Evolutionary conservation across 352 stramenopile genomes (phyloP).

Genomic region (Pythium apleroticum): DNA sequence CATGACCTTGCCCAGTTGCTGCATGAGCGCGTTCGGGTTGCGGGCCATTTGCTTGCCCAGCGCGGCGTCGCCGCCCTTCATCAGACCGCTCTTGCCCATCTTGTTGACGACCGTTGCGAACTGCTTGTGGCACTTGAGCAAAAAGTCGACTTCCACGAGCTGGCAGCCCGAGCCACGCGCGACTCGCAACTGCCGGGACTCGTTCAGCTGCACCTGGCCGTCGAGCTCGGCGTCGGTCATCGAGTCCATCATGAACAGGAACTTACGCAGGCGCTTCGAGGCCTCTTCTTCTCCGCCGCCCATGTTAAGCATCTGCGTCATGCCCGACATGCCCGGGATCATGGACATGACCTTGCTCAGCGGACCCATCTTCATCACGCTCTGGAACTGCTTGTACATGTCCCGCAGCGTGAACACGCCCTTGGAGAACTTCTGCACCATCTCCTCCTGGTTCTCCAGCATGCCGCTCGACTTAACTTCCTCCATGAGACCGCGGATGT

Average conservation of each 20-base stretch:
- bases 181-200: constrained; percentile 83
- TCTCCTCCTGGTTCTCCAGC: constrained; percentile 94
- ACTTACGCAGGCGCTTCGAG: constrained; percentile 93
- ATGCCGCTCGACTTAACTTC: constrained; percentile 92
- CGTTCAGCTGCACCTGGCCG: constrained; percentile 69
- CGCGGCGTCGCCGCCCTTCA: constrained; percentile 86
- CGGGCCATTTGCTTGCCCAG: constrained; percentile 94
- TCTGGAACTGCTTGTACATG: constrained; percentile 99
- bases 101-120: constrained; percentile 94
- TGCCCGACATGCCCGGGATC: constrained; percentile 94
- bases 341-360: constrained; percentile 98
- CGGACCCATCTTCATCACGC: constrained; percentile 97
- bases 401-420: constrained; percentile 97
- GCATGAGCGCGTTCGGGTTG: constrained; percentile 96
- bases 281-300: constrained; percentile 91
- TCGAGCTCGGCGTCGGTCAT: constrained; percentile 98
- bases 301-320: constrained; percentile 90
- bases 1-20: constrained; percentile 95
- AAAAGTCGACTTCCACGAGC: constrained; percentile 87
- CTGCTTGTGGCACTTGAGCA: constrained; percentile 97
- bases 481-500: constrained; percentile 95
- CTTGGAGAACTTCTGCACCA: constrained; percentile 96
- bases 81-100: constrained; percentile 96
- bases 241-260: constrained; percentile 99
- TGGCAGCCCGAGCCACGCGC: constrained; percentile 90